phyloP scores from a whole-genome alignment of 306 rosid genomes.

The Rosa persica region DNA sequence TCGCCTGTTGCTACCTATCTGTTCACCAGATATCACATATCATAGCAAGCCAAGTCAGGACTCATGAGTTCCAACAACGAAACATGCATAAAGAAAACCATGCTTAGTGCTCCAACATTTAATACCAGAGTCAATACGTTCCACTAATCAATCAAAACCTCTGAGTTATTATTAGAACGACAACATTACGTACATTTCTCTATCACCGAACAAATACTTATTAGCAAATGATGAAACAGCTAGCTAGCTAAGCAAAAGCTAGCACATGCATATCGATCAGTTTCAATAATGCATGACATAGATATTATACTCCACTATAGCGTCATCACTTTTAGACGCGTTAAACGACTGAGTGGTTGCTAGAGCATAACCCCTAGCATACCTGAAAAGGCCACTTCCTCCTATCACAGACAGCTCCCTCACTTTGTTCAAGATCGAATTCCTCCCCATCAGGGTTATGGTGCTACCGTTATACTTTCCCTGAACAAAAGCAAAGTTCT shows the following conservation, averaged over 20 bases:
- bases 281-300: conserved; percentile 39
- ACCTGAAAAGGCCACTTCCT: conserved; percentile 67
- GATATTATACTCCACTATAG: conserved; percentile 57
- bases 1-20: too few relatives aligned
- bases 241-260: not conserved
- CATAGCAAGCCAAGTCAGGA: too few relatives aligned
- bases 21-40: too few relatives aligned
- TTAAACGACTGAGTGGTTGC: conserved; percentile 40
- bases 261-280: not conserved
- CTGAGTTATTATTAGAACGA: not conserved
- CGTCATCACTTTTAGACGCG: conserved; percentile 39
- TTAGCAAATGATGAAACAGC: not conserved
- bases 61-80: not conserved
- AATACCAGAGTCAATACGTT: too few relatives aligned
- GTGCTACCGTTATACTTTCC: conserved; percentile 73
- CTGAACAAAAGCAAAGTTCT: conserved; percentile 54
- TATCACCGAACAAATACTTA: not conserved
- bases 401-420: conserved; percentile 87
- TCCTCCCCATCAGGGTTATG: conserved; percentile 56
- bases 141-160: too few relatives aligned
- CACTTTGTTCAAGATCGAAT: conserved; percentile 35
- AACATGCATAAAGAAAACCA: not conserved
- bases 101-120: not conserved
- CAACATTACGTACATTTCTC: not conserved
- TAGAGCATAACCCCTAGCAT: conserved; percentile 60